phyloP scores from a whole-genome alignment of 192 early-diverging fungal genomes.

The Dispira simplex region DNA sequence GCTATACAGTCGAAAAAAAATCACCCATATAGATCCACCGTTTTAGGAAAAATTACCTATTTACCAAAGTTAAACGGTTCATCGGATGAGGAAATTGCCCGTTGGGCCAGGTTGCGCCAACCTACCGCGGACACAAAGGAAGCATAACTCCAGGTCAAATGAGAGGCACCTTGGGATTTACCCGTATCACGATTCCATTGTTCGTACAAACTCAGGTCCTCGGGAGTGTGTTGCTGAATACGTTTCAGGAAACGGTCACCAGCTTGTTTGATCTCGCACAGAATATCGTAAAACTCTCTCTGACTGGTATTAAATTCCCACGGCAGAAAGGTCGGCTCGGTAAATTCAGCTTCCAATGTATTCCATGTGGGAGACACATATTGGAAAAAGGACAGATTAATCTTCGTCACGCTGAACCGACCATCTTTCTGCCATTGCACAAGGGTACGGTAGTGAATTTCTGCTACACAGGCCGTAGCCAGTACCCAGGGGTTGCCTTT shows the following conservation, averaged over 20 bases:
- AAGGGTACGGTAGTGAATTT: slow-evolving; percentile 41
- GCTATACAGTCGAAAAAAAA: too few relatives aligned
- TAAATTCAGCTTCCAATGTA: neutral
- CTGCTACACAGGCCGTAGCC: slow-evolving; percentile 37
- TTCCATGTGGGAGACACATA: slow-evolving; percentile 15
- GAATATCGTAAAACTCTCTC: slow-evolving; percentile 15
- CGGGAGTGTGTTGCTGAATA: slow-evolving; percentile 29
- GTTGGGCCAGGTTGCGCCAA: slow-evolving; percentile 8
- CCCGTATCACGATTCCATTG: slow-evolving; percentile 42
- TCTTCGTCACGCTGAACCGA: slow-evolving; percentile 16
- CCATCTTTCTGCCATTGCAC: slow-evolving; percentile 15
- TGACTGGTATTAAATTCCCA: slow-evolving; percentile 2
- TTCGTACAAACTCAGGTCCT: slow-evolving; percentile 39
- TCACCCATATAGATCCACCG: too few relatives aligned
- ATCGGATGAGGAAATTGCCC: too few relatives aligned
- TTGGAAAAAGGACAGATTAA: slow-evolving; percentile 22
- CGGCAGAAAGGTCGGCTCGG: neutral
- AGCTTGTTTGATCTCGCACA: slow-evolving; percentile 20
- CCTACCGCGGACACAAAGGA: slow-evolving; percentile 26
- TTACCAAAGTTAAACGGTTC: too few relatives aligned
- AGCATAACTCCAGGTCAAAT: slow-evolving; percentile 64
- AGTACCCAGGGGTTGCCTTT: slow-evolving; percentile 69
- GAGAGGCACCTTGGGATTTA: slow-evolving; percentile 34
- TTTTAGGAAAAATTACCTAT: too few relatives aligned
- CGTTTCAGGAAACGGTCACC: slow-evolving; percentile 44